Base-by-base conservation (phyloP, 2,329 filamentous ascomycete species). In the Penicillium sp. region DNA sequence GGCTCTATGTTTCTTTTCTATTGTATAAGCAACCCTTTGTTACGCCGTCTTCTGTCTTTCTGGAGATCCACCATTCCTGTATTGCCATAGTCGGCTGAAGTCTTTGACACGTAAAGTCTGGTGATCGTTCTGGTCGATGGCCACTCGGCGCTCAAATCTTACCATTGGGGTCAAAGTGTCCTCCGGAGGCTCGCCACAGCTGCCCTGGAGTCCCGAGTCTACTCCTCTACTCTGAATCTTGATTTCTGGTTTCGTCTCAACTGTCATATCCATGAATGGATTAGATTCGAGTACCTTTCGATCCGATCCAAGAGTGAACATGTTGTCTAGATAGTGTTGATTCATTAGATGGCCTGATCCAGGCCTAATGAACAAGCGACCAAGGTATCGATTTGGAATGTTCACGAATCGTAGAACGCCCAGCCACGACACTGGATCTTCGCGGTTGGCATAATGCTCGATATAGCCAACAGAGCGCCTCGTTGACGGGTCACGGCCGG, bases 381-480 rank as follows among this genome's bases (percentile, higher is more conserved):
- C 84, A 61, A 80, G 76, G 65, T 82, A 85, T 15, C 80, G 76
- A 62, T 83, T 84, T 0, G 78, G 74, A 2, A 81, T 73, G 26
- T 78, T 76, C 1, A 83, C 81, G 71, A 91, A 92, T 73, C 91
- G 85, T 38, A 94, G 80, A 6, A 93, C 86, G 1, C 91, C 91
- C 84, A 89, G 91, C 10, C 88, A 79, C 4, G 90, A 85, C 2
- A 94, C 90, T 67, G 92, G 91, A 69, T 95, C 91, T 17, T 82
- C 84, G 9, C 84, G 84, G 72, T 93, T 90, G 2, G 88, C 89
- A 70, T 93, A 95, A 75, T 95, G 91, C 76, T 95, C 91, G 42
- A 95, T 89, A 66, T 93, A 84, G 6, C 85, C 83, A 56, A 94
- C 88, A 2, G 68, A 65, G 4, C 62, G 59, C 8, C 45, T 44